Evolutionary conservation across 345 rosid species (phyloP).

Genomic region (Populus deltoides): DNA sequence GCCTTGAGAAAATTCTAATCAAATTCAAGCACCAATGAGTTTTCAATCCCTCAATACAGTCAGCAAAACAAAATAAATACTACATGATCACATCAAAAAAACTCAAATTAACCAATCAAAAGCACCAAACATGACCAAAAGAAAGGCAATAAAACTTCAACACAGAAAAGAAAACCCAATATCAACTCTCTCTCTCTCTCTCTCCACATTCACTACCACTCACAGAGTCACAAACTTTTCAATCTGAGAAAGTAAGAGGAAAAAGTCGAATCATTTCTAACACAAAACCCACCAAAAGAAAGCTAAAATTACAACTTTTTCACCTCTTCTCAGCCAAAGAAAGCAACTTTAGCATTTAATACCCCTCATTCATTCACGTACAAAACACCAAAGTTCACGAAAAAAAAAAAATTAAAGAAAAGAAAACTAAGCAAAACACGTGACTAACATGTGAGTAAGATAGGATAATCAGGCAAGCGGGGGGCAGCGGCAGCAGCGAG

Average conservation of each 20-base stretch:
- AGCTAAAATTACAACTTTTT: neutral
- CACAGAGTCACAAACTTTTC: neutral
- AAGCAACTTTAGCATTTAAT: neutral
- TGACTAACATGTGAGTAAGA: conserved; percentile 53
- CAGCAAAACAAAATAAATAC: neutral
- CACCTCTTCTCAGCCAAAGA: neutral
- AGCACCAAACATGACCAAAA: neutral
- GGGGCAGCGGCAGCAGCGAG: conserved; percentile 9
- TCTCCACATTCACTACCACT: neutral
- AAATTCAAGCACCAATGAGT: neutral
- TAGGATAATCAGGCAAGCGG: conserved; percentile 47
- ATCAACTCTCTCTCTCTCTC: neutral
- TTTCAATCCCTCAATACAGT: neutral
- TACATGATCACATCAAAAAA: neutral
- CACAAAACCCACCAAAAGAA: neutral
- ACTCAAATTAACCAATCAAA: neutral
- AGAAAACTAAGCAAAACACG: neutral
- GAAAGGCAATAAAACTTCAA: neutral
- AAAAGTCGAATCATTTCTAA: neutral
- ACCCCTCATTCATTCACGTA: neutral
- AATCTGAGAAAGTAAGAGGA: neutral
- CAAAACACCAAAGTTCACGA: neutral
- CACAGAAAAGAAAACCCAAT: neutral
- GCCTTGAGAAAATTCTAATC: neutral
- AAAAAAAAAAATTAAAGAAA: neutral